phyloP scores from a whole-genome alignment of 1,284 basidiomycete genomes.

The Trichosporon ovoides region DNA sequence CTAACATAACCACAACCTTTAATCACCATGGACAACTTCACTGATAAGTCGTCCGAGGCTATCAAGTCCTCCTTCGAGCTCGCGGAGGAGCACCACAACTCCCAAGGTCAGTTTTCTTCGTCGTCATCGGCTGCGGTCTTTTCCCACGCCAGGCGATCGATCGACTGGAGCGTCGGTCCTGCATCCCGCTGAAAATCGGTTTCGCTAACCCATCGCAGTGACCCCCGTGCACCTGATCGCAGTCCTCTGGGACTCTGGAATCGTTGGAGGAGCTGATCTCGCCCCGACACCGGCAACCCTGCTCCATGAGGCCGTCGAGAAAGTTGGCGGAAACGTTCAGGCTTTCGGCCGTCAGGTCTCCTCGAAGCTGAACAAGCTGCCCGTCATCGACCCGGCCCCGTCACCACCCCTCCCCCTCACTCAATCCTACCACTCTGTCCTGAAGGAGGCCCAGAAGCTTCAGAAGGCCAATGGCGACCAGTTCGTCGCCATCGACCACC shows the following conservation, averaged over 20 bases:
- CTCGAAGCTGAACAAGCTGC: slow-evolving; percentile 55
- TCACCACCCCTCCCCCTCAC: slow-evolving; percentile 65
- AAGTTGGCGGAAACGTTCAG: slow-evolving; percentile 43
- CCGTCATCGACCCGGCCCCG: slow-evolving; percentile 77
- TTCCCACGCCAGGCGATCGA: neutral
- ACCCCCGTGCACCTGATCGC: slow-evolving; percentile 47
- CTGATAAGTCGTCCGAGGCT: slow-evolving; percentile 51
- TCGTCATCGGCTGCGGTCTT: neutral
- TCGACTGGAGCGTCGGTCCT: too few relatives aligned
- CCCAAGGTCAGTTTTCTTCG: slow-evolving; percentile 33
- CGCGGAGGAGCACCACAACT: slow-evolving; percentile 46
- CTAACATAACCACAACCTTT: slow-evolving; percentile 2
- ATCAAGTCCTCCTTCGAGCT: slow-evolving; percentile 54
- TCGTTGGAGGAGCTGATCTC: slow-evolving; percentile 11
- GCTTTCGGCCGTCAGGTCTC: slow-evolving; percentile 42
- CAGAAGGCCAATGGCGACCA: slow-evolving; percentile 81
- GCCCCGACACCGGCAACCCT: slow-evolving; percentile 38
- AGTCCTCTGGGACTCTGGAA: slow-evolving; percentile 43
- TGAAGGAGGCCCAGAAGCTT: slow-evolving; percentile 71
- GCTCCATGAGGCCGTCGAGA: slow-evolving; percentile 42
- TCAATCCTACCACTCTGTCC: slow-evolving; percentile 59
- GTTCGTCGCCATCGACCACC: slow-evolving; percentile 85
- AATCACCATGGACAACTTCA: slow-evolving; percentile 46
- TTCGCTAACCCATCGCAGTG: slow-evolving; percentile 31
- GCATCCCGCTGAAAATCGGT: too few relatives aligned